phyloP scores from a whole-genome alignment of 192 early-diverging fungal genomes.

The Coemansia sp. region DNA sequence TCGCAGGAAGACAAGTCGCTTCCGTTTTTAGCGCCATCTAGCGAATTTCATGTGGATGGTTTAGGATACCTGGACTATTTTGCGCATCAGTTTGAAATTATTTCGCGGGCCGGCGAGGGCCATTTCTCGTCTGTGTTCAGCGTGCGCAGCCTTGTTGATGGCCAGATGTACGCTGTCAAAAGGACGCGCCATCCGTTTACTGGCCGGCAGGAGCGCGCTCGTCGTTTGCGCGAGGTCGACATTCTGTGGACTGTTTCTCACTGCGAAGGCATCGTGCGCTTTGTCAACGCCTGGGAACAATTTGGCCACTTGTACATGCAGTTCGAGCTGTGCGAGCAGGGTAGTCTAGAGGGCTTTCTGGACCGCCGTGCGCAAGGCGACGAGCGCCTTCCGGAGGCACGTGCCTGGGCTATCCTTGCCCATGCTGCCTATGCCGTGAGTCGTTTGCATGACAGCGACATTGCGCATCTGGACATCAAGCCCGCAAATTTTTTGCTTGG shows the following conservation, averaged over 20 bases:
- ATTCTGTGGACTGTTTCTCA: slow-evolving; percentile 70
- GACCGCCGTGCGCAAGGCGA: slow-evolving; percentile 18
- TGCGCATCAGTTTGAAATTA: slow-evolving; percentile 68
- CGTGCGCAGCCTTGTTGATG: slow-evolving; percentile 65
- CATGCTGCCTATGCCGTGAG: slow-evolving; percentile 61
- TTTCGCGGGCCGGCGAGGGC: slow-evolving; percentile 72
- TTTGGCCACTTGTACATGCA: slow-evolving; percentile 84
- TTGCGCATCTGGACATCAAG: slow-evolving; percentile 92
- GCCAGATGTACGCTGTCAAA: slow-evolving; percentile 80
- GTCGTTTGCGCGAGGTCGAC: slow-evolving; percentile 79
- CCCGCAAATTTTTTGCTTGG: slow-evolving; percentile 84
- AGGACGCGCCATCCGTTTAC: slow-evolving; percentile 68
- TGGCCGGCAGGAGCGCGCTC: slow-evolving; percentile 69
- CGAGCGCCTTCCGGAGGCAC: slow-evolving; percentile 53
- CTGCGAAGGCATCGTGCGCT: slow-evolving; percentile 64
- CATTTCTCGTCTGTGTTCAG: slow-evolving; percentile 81
- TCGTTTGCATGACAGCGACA: slow-evolving; percentile 67
- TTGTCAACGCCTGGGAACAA: slow-evolving; percentile 91
- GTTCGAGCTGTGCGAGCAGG: slow-evolving; percentile 82
- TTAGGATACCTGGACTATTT: slow-evolving; percentile 65
- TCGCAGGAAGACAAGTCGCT: slow-evolving; percentile 21
- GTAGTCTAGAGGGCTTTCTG: slow-evolving; percentile 61
- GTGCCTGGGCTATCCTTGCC: slow-evolving; percentile 71
- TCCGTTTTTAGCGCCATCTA: slow-evolving; percentile 37
- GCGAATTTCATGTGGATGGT: slow-evolving; percentile 39